Percentiles rank a stretch among this genome's conserved stretches.
phyloP scores from a whole-genome alignment of 768 basidiomycete genomes.

The Gymnopilus dilepis region DNA sequence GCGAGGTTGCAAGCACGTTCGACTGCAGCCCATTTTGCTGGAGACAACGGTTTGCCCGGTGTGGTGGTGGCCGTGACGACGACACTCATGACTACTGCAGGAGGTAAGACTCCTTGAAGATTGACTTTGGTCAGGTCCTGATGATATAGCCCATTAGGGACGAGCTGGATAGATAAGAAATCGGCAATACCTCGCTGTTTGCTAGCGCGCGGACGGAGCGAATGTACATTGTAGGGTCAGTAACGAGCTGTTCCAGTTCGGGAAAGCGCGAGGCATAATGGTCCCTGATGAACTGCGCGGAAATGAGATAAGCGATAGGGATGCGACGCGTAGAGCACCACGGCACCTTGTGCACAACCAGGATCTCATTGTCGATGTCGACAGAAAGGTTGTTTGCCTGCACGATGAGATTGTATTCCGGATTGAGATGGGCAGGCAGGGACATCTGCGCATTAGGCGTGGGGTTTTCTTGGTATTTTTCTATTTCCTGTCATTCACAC shows the following conservation, averaged over 20 bases:
- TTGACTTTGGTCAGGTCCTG: constrained; percentile 90
- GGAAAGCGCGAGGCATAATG: constrained; percentile 96
- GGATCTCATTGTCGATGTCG: constrained; percentile 97
- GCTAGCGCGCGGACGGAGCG: constrained; percentile 87
- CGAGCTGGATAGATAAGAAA: constrained; percentile 10
- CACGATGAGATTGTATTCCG: constrained; percentile 96
- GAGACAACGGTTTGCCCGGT: constrained; percentile 71
- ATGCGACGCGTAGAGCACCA: background rate
- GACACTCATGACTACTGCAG: constrained; percentile 95
- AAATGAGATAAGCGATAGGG: constrained; percentile 18
- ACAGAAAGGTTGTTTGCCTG: constrained; percentile 98
- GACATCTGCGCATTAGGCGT: constrained; percentile 80
- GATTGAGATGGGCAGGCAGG: constrained; percentile 84
- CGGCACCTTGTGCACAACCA: constrained; percentile 91
- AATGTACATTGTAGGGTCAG: constrained; percentile 91
- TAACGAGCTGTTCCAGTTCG: constrained; percentile 93
- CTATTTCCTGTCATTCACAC: constrained; percentile 71
- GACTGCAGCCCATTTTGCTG: constrained; percentile 79
- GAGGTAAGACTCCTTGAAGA: constrained; percentile 77
- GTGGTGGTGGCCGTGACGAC: constrained; percentile 95
- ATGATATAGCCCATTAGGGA: background rate
- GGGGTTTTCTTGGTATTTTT: constrained; percentile 81
- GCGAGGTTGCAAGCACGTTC: constrained; percentile 89
- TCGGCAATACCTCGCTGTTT: constrained; percentile 67
- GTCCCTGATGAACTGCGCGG: constrained; percentile 89